These are phyloP conservation scores for Coemansia sp. DNA, from an alignment of 192 early-diverging fungal genomes.

Conservation along the genomic window DNA sequence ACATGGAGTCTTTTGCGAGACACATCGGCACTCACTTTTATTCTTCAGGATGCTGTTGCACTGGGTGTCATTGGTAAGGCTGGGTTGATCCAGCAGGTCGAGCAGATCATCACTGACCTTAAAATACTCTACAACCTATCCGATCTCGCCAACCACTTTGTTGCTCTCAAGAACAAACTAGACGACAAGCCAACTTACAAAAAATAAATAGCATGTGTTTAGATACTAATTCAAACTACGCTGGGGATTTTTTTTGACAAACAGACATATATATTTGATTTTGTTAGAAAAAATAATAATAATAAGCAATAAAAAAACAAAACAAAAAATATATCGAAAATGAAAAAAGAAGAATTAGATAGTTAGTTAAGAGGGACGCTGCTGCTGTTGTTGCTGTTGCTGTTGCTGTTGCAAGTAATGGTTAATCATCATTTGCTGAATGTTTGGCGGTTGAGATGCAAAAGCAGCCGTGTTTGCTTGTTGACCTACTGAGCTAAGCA, in stretches of 20 bases:
- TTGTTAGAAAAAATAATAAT: background rate
- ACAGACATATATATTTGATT: background rate
- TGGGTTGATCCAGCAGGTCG: constrained; percentile 20
- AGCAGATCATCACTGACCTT: constrained; percentile 25
- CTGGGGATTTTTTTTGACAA: background rate
- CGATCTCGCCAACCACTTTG: constrained; percentile 6
- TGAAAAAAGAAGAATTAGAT: background rate
- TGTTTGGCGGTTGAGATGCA: constrained; percentile 24
- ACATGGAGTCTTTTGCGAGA: constrained; percentile 29
- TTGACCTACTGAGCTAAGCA: constrained; percentile 26
- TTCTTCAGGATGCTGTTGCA: constrained; percentile 25
- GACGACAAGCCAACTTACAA: background rate
- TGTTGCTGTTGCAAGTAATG: constrained; percentile 34
- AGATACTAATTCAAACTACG: background rate
- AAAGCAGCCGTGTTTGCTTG: constrained; percentile 17
- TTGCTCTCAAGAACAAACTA: constrained; percentile 13
- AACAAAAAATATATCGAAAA: background rate
- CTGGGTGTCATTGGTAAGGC: constrained; percentile 15
- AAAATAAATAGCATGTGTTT: background rate
- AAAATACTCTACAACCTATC: constrained; percentile 21
- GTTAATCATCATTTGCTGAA: constrained; percentile 22
- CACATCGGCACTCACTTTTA: constrained; percentile 12
- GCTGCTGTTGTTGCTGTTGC: constrained; percentile 17
- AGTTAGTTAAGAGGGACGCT: constrained; percentile 21
- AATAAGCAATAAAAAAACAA: background rate